A percentile compares a stretch with the other conserved stretches of the same genome.
phyloP scores from a whole-genome alignment of 176 grass and related monocot species.

The Alopecurus myosuroides region DNA sequence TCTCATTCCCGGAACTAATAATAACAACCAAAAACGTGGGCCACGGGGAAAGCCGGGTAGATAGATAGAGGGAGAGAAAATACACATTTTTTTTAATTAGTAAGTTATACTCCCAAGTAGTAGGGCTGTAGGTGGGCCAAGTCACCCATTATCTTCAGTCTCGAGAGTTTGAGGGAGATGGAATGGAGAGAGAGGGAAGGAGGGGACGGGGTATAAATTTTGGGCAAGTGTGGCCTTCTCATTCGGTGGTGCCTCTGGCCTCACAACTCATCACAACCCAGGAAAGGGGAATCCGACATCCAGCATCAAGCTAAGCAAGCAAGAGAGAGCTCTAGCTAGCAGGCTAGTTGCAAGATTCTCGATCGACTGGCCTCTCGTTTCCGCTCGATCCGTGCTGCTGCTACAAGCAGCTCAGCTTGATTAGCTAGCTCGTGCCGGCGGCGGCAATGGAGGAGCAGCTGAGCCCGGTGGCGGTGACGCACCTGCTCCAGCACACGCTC shows the following conservation, averaged over 20 bases:
- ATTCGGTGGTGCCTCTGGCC: conserved; percentile 41
- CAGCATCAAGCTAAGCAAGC: neutral
- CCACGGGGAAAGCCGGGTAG: neutral
- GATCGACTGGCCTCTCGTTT: neutral
- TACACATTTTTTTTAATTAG: neutral
- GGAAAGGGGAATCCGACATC: neutral
- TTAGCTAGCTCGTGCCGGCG: neutral
- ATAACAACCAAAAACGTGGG: conserved; percentile 18
- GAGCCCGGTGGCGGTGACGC: conserved; percentile 75
- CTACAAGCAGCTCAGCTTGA: neutral
- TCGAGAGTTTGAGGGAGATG: conserved; percentile 3
- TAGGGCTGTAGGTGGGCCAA: conserved; percentile 21
- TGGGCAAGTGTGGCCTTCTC: conserved; percentile 42
- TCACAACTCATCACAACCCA: conserved; percentile 48
- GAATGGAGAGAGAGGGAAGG: neutral
- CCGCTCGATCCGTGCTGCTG: neutral
- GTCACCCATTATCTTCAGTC: neutral
- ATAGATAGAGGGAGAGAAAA: neutral
- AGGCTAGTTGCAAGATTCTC: neutral
- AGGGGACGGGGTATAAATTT: conserved; percentile 51
- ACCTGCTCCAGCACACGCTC: conserved; percentile 90
- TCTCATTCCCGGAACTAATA: neutral
- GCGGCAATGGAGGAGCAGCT: conserved; percentile 77
- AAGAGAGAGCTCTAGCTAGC: neutral
- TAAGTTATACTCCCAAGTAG: conserved; percentile 12